Percentiles rank a stretch among this genome's conserved stretches.
Conservation (phyloP, 371 early-diverging fungal species). For the Nematocida major region DNA sequence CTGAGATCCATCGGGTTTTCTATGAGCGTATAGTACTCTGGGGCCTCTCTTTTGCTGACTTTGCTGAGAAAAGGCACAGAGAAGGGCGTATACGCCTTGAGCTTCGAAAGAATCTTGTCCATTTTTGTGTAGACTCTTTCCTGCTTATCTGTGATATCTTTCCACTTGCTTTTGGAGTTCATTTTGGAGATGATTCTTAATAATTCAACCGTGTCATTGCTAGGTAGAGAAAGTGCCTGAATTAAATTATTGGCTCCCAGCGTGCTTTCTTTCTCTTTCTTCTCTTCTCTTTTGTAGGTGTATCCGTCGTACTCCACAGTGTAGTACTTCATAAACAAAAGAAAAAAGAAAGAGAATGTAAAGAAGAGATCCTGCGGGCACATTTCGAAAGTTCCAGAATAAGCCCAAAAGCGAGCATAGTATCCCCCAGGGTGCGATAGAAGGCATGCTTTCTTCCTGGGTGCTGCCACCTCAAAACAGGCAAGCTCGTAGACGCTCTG, state of each 20-base stretch:
- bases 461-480: too few species aligned
- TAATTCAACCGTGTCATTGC: background rate
- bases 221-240: background rate
- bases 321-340: constrained; percentile 52
- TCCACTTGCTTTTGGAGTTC: constrained; percentile 45
- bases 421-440: too few species aligned
- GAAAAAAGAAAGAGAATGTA: constrained; percentile 5
- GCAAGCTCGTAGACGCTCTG: too few species aligned
- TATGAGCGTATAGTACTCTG: constrained; percentile 83
- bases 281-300: constrained; percentile 47
- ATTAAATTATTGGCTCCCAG: constrained; percentile 25
- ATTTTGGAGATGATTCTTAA: constrained; percentile 11
- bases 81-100: constrained; percentile 59
- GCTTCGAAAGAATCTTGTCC: constrained; percentile 54
- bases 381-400: background rate
- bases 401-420: too few species aligned
- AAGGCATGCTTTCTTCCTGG: too few species aligned
- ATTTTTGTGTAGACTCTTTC: constrained; percentile 50
- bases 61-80: constrained; percentile 76
- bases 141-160: constrained; percentile 46
- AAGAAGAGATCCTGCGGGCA: background rate
- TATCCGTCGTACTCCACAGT: constrained; percentile 51
- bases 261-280: constrained; percentile 9
- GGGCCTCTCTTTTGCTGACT: constrained; percentile 82
- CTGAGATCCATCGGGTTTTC: constrained; percentile 82